Percentiles rank a stretch among this genome's conserved stretches.
phyloP scores from a whole-genome alignment of 2,329 filamentous ascomycete genomes.

The Fusarium mangiferae region DNA sequence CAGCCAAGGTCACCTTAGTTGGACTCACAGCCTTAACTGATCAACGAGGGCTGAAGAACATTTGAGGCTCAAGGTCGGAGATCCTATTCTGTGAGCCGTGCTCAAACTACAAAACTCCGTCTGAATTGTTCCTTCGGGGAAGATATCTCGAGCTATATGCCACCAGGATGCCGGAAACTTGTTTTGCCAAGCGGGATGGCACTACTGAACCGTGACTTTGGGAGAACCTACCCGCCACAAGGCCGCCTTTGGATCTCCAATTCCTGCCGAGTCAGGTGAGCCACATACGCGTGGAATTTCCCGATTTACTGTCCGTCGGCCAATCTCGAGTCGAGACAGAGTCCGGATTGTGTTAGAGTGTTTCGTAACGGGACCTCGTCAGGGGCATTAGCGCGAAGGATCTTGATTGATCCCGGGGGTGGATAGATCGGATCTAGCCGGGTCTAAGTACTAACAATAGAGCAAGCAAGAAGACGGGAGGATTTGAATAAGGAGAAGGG shows the following conservation, averaged over 20 bases:
- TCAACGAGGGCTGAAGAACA: not conserved
- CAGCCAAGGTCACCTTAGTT: not conserved
- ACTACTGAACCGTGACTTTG: not conserved
- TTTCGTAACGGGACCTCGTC: not conserved
- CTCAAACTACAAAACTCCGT: not conserved
- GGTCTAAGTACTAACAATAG: not conserved
- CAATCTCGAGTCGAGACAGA: not conserved
- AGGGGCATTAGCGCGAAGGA: not conserved
- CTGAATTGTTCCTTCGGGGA: not conserved
- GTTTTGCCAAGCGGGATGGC: not conserved
- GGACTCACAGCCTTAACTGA: not conserved
- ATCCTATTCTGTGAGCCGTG: not conserved
- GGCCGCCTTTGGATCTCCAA: not conserved
- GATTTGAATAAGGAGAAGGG: not conserved
- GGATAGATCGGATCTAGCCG: not conserved
- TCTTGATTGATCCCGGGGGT: conserved; percentile 9
- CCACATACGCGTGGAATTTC: not conserved
- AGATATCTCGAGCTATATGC: not conserved
- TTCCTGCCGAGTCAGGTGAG: not conserved
- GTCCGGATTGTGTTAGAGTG: not conserved
- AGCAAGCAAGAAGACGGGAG: not conserved
- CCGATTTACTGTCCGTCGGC: not conserved
- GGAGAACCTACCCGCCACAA: not conserved
- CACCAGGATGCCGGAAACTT: not conserved
- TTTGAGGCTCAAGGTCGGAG: not conserved